Percentiles rank a stretch among this genome's conserved stretches.
These are phyloP conservation scores for Boletus vermiculosoides DNA, from an alignment of 768 basidiomycete genomes.

Conservation along the genomic window DNA sequence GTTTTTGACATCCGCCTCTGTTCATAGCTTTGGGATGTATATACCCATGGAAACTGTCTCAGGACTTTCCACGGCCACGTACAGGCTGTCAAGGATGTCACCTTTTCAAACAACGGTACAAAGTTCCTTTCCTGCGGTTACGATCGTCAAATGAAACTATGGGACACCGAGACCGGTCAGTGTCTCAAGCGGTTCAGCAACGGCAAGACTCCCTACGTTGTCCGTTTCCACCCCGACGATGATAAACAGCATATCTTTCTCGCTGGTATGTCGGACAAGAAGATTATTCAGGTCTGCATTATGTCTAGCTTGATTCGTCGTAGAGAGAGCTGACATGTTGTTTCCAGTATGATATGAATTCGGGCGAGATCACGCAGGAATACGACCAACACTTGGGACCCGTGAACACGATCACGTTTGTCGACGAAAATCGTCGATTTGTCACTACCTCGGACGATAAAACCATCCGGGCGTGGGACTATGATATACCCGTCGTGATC, in stretches of 20 bases:
- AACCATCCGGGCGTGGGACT: conserved; percentile 99
- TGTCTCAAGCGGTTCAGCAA: conserved; percentile 96
- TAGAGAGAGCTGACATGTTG: conserved; percentile 1
- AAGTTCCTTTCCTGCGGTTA: conserved; percentile 91
- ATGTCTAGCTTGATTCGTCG: neutral
- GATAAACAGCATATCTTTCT: conserved; percentile 96
- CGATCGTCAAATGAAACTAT: conserved; percentile 97
- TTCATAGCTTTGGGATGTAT: conserved; percentile 94
- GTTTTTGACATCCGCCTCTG: conserved; percentile 1
- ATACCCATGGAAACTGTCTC: conserved; percentile 93
- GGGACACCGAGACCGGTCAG: conserved; percentile 99
- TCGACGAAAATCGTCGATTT: conserved; percentile 96
- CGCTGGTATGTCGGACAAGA: conserved; percentile 99
- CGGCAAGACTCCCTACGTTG: conserved; percentile 95
- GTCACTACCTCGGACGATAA: conserved; percentile 99
- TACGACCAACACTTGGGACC: conserved; percentile 99
- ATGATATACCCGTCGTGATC: conserved; percentile 98
- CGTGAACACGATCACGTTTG: conserved; percentile 98
- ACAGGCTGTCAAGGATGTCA: conserved; percentile 94
- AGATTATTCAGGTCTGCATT: conserved; percentile 85
- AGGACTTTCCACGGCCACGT: conserved; percentile 97
- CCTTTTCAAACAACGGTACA: conserved; percentile 91
- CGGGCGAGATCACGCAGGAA: conserved; percentile 94
- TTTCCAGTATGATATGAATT: conserved; percentile 87
- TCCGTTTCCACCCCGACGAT: conserved; percentile 93